Base-by-base conservation (phyloP, 2,329 filamentous ascomycete genomes). In the Neonectria magnoliae region DNA sequence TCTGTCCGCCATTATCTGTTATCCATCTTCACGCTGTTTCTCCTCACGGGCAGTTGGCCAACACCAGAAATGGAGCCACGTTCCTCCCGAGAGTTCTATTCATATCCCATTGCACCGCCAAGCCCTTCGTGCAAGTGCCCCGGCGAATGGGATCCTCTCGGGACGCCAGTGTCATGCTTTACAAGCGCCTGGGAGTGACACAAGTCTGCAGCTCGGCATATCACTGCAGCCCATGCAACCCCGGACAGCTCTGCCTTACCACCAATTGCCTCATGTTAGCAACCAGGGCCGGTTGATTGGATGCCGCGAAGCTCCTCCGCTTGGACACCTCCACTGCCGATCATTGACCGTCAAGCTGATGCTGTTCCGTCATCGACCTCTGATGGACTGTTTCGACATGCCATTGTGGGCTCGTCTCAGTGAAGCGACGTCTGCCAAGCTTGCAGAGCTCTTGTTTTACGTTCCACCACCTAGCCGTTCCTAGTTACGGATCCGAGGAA, bases 241-340 rank as follows among this genome's bases (percentile, higher is more conserved):
- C 50, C 16, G 45, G 55, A 36, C 27, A 31, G 27, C 29, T 44
- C 53, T 16, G 47, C 51, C 58, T 29, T 7, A 16, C 59, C 45
- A 66, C 27, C 14, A 31, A 25, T 27, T 47, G 61, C 60, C 57
- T 65, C 61, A 56, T 68, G 41, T 68, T 71, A 41, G 38, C 57
- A 71, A 71, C 47, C 27, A n/a, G 18, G 14, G 18, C 10, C 11
- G n/a, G 50, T 25, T 71, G 53, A 71, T 71, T 71, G 70, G 70
- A 45, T 33, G n/a, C 53, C 29, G 18, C 25, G 47, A 8, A 7
- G 54, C 53, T 57, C 11, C 29, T 62, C 31, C 27, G 31, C 57
- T 48, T 51, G 42, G n/a, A 3, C 42, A 45, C 41, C 33, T 22
- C 38, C 25, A 29, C 42, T 65, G 62, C 42, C 55, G 62, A 70